Base-by-base conservation (phyloP, 345 rosid species). In the Psidium friedrichsthalianum region DNA sequence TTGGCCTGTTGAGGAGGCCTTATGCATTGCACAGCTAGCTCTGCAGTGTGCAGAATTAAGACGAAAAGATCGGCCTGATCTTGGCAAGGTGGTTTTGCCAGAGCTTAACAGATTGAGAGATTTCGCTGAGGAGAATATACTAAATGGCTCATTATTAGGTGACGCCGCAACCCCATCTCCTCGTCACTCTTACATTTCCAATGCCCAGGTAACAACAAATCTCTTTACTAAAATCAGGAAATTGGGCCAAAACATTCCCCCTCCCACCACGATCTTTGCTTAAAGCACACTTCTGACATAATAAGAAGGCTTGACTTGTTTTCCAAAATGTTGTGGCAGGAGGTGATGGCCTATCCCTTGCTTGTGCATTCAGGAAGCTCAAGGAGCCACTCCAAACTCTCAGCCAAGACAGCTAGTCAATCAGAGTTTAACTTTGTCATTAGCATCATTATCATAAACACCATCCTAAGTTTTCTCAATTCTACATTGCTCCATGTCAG, bases 51-150 rank as follows among this genome's bases (percentile, higher is more conserved):
- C 98, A 24, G 94, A 95, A 84, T 89, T 95, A 83, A 94, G 98
- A 89, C 89, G 94, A 86, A 96, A 95, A 87, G 98, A 97, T 90
- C 86, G 98, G 86, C 99, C 98, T 53, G 99, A 95, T 88, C 98
- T 95, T 14, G 94, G 92, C 29, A 93, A 88, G 58, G 94, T 85
- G 64, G 91, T 95, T 58, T 89, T 97, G 87, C 95, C 96, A 32
- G 94, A 92, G 90, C 92, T 97, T 25, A 82, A 82, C 18, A 91
- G 89, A 85, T 85, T 95, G 89, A 92, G 96, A 88, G 91, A 91
- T 44, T 85, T 90, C 10, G 96, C 94, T 14, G 95, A 95, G 82
- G 93, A 90, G 32, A 91, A 83, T 80, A 88, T 88, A 91, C 83
- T 82, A 47, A 83, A 87, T 82, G 49, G 86, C 87, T 83, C 87